A percentile compares a stretch with the other conserved stretches of the same genome.
Evolutionary conservation across 345 rosid genomes (phyloP).

Genomic region (Eucalyptus cloeziana): DNA sequence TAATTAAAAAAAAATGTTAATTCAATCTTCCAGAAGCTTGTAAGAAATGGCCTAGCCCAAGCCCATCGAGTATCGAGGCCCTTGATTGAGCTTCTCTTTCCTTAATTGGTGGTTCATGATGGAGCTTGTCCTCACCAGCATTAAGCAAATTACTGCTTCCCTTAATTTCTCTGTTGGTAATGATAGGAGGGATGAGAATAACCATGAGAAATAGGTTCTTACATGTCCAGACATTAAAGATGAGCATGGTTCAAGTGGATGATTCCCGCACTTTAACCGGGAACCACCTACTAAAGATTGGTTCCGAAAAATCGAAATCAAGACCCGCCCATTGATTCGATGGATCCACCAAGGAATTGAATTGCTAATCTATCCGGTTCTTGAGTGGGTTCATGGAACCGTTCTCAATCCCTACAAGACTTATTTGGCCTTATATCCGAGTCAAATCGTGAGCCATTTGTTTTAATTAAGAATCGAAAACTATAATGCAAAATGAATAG

Average conservation of each 20-base stretch:
- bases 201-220: background rate
- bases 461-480: no score
- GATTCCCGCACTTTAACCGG: accelerated
- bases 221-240: background rate
- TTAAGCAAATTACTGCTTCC: background rate
- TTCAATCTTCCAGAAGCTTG: background rate
- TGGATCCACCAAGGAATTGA: accelerated
- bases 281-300: no score
- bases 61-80: background rate
- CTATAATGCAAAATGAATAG: no score
- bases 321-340: accelerated
- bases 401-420: no score
- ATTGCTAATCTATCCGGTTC: accelerated
- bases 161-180: background rate
- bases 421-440: accelerated
- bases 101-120: background rate
- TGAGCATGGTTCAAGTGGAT: accelerated
- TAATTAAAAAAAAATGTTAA: background rate
- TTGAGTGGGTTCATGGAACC: accelerated
- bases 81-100: background rate
- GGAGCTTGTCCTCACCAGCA: background rate
- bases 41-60: background rate
- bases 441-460: no score
- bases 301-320: accelerated
- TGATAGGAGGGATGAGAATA: background rate